These are phyloP conservation scores for Paxillus rubicundulus DNA, from an alignment of 768 basidiomycete species.

Conservation along the genomic window DNA sequence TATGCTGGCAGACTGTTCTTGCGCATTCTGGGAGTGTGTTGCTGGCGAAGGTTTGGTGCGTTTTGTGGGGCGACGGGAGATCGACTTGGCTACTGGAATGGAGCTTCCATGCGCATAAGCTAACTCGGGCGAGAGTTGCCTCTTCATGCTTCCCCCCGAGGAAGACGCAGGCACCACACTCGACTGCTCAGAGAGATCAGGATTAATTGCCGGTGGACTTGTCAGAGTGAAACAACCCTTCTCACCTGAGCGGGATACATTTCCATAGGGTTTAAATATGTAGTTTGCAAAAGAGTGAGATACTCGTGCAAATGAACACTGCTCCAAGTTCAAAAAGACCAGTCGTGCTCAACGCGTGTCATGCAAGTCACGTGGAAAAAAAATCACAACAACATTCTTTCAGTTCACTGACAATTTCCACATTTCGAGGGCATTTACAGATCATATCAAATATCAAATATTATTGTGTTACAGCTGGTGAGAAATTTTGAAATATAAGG, in stretches of 20 bases:
- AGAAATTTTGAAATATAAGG: too few relatives aligned
- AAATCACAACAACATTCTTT: too few relatives aligned
- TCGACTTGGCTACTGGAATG: not conserved
- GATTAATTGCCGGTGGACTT: not conserved
- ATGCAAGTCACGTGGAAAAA: conserved; percentile 21
- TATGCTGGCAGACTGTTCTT: not conserved
- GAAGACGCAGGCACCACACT: conserved; percentile 13
- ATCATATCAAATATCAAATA: too few relatives aligned
- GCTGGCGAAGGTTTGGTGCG: conserved; percentile 14
- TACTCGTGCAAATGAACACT: not conserved
- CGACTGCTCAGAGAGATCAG: conserved; percentile 1
- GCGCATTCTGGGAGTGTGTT: not conserved
- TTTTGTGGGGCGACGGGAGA: conserved; percentile 17
- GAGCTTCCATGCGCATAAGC: not conserved
- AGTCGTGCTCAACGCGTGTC: too few relatives aligned
- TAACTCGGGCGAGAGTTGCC: conserved; percentile 20
- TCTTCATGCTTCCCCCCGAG: conserved; percentile 21
- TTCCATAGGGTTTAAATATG: not conserved
- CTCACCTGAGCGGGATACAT: conserved; percentile 21
- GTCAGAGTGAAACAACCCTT: not conserved
- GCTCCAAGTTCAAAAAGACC: too few relatives aligned
- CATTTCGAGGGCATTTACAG: too few relatives aligned
- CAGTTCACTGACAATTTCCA: too few relatives aligned
- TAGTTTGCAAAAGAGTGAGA: not conserved
- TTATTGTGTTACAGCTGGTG: too few relatives aligned